Evolutionary conservation across 2,329 filamentous ascomycete species (phyloP), one percentile per base, ranked within the genome.

Genomic region (Diaporthe vexans): DNA sequence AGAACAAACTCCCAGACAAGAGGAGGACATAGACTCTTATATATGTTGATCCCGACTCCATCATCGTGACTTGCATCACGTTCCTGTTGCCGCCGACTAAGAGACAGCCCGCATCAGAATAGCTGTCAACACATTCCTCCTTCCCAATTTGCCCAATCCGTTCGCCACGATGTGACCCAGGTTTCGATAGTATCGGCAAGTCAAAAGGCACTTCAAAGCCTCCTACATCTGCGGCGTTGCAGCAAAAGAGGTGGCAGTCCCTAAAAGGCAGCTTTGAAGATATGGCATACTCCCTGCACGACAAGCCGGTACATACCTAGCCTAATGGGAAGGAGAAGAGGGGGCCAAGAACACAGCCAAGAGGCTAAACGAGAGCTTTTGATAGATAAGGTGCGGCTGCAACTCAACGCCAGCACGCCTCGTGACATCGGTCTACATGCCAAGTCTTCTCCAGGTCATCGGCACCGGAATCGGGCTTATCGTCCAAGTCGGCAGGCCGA

Each of bases 251-350:
- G 58, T 5, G 21, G 46, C 13, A 67, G 46, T 52, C 46, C 63
- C 17, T 9, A 19, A 26, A 35, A 52, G 63, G 63, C n/a, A 52
- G n/a, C n/a, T 37, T 21, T 35, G 43, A 35, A 37, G 43, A 65
- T 51, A 35, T 65, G 26, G 43, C 29, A 51, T 29, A 48, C 46
- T 48, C 46, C 46, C 46, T 35, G 29, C 54, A 51, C 59, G 26
- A 51, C 59, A 48, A 48, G 48, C 11, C 13, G 29, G 63, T 24
- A 54, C 48, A 37, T 35, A 24, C 48, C 35, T 35, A 10, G 63
- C 46, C 48, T 68, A 37, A 37, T 68, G 33, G 63, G 33, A 68
- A 68, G 63, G 63, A 68, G 33, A 11, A 21, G 48, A 68, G 63
- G n/a, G 7, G 24, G 29, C 33, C 46, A 37, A 68, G 63, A 52